phyloP scores from a whole-genome alignment of 495 filamentous ascomycete genomes.

The Penicillium silybi region DNA sequence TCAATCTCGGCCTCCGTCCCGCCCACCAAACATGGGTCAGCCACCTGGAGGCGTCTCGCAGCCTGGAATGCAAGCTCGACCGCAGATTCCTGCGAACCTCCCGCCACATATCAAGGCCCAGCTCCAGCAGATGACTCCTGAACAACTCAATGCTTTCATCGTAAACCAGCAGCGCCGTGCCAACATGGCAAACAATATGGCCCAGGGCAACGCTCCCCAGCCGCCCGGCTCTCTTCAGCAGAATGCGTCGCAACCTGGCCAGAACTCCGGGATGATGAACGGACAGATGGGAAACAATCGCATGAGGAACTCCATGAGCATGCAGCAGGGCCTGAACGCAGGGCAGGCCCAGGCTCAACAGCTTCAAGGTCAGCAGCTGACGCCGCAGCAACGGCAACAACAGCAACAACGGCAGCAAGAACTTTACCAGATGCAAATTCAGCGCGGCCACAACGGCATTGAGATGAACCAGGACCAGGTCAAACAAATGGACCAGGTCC shows the following conservation, averaged over 20 bases:
- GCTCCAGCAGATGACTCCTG: conserved; percentile 28
- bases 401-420: conserved; percentile 39
- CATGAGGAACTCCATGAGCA: conserved; percentile 31
- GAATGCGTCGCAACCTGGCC: conserved; percentile 29
- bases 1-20: conserved; percentile 38
- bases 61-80: conserved; percentile 32
- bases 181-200: conserved; percentile 25
- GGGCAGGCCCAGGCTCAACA: conserved; percentile 29
- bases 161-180: conserved; percentile 32
- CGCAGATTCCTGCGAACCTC: conserved; percentile 32
- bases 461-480: conserved; percentile 43
- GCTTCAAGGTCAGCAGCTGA: conserved; percentile 35
- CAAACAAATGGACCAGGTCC: conserved; percentile 45
- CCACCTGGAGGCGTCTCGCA: conserved; percentile 28
- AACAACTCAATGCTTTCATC: conserved; percentile 34
- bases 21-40: conserved; percentile 32
- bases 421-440: conserved; percentile 31
- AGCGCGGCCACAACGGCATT: conserved; percentile 35
- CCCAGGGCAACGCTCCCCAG: conserved; percentile 22
- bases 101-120: conserved; percentile 36
- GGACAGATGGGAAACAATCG: conserved; percentile 35
- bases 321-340: conserved; percentile 31
- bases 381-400: conserved; percentile 33
- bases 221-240: conserved; percentile 31
- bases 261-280: conserved; percentile 36